Base-by-base conservation (phyloP, 2,329 filamentous ascomycete genomes). In the Ophiocordyceps polyrhachis-furcata region DNA sequence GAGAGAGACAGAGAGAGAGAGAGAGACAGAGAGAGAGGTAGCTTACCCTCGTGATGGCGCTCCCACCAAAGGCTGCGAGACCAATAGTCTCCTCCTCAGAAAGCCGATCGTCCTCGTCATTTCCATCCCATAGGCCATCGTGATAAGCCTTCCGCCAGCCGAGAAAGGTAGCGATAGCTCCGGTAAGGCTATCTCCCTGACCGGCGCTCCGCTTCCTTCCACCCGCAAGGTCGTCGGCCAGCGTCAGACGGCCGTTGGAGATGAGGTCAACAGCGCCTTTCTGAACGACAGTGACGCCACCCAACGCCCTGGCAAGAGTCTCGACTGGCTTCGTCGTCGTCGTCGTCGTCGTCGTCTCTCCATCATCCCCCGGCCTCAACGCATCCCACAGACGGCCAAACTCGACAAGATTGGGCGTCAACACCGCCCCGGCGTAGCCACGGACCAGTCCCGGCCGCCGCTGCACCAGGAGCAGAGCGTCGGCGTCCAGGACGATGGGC, bases 331-430 rank as follows among this genome's bases (percentile, higher is more conserved):
- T 8, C 5, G 40, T 17, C 7, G 40, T 15, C 2, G 40, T 17
- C 38, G 38, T 23, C 19, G 40, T 19, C 19, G 64, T 65, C 2
- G 62, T 58, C 4, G 65, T 67, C 46, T 66, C 56, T 13, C 50
- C 42, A 9, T 35, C 43, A 5, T 37, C 56, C 1, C 68, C 73
- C 45, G 94, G 66, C 3, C 76, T 76, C 47, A 91, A 69, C 2
- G 77, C 72, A 60, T 86, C 81, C 47, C 86, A 88, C 40, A 98
- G 62, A 13, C 88, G 71, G 2, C 74, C 79, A 57, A 96, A 96
- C 61, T 98, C 91, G 5, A 93, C 86, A 0, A 95, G 82, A 51
- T 98, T 98, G 1, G 91, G 91, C 40, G 91, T 98, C 46, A 98
- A 65, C 44, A 98, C 85, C 44, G 85, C 93, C 48, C 84, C 75